A percentile compares a stretch with the other conserved stretches of the same genome.
phyloP scores from a whole-genome alignment of 2,329 filamentous ascomycete species.

The Mycosphaerella arachidis region DNA sequence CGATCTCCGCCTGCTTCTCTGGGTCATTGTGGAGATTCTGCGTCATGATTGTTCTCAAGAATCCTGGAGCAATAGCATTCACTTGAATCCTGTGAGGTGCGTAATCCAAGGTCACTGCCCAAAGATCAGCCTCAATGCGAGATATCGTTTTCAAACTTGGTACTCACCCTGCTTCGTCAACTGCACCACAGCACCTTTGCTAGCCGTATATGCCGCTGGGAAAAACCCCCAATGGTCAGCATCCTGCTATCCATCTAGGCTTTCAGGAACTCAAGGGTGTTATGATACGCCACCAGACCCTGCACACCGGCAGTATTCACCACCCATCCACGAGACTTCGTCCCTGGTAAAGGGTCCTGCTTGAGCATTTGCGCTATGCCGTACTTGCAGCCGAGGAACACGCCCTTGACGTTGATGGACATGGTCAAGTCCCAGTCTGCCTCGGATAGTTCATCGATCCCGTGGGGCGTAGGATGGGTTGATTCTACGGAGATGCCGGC shows the following conservation, averaged over 20 bases:
- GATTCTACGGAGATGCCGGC: constrained; percentile 22
- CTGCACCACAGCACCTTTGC: constrained; percentile 45
- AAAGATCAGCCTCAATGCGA: background rate
- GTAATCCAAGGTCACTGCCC: constrained; percentile 30
- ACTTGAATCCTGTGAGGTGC: constrained; percentile 38
- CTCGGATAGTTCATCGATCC: constrained; percentile 32
- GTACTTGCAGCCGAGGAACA: constrained; percentile 40
- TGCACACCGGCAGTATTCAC: constrained; percentile 37
- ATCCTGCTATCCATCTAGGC: background rate
- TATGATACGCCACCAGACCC: constrained; percentile 31
- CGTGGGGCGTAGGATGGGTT: constrained; percentile 23
- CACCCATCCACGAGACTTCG: constrained; percentile 36
- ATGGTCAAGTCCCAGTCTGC: constrained; percentile 35
- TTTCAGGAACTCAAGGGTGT: constrained; percentile 22
- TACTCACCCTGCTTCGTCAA: constrained; percentile 38
- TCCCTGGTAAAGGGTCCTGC: constrained; percentile 30
- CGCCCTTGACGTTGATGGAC: constrained; percentile 35
- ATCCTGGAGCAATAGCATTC: constrained; percentile 43
- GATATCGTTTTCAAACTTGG: background rate
- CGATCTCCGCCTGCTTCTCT: constrained; percentile 23
- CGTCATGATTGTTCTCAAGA: constrained; percentile 34
- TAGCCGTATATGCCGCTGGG: constrained; percentile 42
- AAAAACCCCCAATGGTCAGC: background rate
- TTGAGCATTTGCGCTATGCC: constrained; percentile 35
- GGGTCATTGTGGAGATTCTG: constrained; percentile 35